Evolutionary conservation across 2,329 filamentous ascomycete species (phyloP).

Genomic region (Coniochaeta hoffmannii): DNA sequence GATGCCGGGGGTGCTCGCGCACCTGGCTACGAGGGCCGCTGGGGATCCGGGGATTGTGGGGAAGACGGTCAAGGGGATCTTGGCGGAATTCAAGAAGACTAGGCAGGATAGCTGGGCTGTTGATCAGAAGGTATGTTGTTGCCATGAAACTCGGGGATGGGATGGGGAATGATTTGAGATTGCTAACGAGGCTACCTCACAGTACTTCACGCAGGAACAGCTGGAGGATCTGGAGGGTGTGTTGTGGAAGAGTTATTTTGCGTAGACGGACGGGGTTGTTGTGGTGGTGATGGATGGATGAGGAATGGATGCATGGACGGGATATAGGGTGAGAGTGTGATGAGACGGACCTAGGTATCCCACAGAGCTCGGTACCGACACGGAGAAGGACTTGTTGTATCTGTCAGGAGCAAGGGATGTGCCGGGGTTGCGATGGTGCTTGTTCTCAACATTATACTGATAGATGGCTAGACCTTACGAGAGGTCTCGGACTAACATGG

Average conservation of each 20-base stretch:
- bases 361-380: no score
- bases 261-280: constrained; percentile 40
- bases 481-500: no score
- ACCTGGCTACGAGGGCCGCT: constrained; percentile 75
- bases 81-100: constrained; percentile 99
- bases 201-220: constrained; percentile 85
- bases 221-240: constrained; percentile 93
- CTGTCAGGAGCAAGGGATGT: no score
- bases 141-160: neutral
- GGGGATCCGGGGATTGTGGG: constrained; percentile 88
- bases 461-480: no score
- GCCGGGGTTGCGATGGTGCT: no score
- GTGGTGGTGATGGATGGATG: neutral
- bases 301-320: no score
- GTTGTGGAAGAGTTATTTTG: constrained; percentile 99
- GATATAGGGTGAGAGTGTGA: no score
- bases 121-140: constrained; percentile 80
- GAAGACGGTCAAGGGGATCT: constrained; percentile 86
- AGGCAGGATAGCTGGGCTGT: constrained; percentile 98
- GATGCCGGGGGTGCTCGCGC: constrained; percentile 89
- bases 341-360: no score
- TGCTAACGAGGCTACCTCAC: constrained; percentile 13
- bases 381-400: no score
- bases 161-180: neutral
- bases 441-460: no score